phyloP scores from a whole-genome alignment of 1,284 basidiomycete species.

The Tranzscheliella williamsii region DNA sequence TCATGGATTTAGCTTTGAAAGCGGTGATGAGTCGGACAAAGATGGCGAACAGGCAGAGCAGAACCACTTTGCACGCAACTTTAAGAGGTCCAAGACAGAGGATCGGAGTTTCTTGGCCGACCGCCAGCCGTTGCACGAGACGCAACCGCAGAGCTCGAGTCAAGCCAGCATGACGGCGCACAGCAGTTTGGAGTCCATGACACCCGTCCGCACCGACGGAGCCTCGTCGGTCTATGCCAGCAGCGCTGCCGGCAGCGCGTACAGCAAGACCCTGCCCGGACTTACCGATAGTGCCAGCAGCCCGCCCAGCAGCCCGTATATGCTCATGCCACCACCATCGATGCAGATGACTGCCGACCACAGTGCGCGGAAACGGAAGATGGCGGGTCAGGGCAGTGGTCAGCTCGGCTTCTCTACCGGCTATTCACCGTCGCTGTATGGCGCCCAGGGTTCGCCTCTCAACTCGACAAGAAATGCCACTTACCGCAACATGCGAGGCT shows the following conservation, averaged over 20 bases:
- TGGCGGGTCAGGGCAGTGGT: constrained; percentile 30
- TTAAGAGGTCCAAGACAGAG: constrained; percentile 17
- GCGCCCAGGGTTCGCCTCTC: constrained; percentile 14
- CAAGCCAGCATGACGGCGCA: constrained; percentile 9
- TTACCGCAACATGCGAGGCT: constrained; percentile 8
- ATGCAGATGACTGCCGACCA: constrained; percentile 35
- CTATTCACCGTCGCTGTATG: constrained; percentile 32
- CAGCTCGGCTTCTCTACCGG: constrained; percentile 26
- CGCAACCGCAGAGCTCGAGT: constrained; percentile 17
- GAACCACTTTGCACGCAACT: constrained; percentile 4
- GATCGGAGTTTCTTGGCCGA: constrained; percentile 4
- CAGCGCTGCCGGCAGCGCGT: constrained; percentile 40
- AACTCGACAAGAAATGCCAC: not conserved
- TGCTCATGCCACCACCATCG: constrained; percentile 49
- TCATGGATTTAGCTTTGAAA: constrained; percentile 10
- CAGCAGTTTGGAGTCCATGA: constrained; percentile 28
- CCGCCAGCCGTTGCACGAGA: constrained; percentile 36
- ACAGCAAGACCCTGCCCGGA: constrained; percentile 38
- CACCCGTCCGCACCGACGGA: constrained; percentile 22
- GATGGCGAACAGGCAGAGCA: not conserved
- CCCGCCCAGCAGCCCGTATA: constrained; percentile 46
- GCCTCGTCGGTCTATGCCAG: constrained; percentile 28
- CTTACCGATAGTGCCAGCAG: constrained; percentile 52
- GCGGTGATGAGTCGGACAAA: constrained; percentile 23
- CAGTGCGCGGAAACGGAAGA: constrained; percentile 45